Evolutionary conservation across 805 yeast species (phyloP).

Genomic region (Suhomyces sp.): DNA sequence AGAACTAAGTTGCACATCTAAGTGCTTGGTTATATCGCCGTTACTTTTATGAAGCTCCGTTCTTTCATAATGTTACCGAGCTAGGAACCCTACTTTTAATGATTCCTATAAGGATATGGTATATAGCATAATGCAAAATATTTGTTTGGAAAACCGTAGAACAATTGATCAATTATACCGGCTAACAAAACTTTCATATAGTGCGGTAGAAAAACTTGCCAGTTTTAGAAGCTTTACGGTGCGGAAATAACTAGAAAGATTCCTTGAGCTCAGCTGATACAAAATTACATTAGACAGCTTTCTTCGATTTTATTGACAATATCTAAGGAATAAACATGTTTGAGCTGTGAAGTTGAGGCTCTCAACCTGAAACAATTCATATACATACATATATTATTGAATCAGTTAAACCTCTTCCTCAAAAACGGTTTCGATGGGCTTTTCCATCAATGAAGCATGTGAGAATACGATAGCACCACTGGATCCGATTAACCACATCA

Average conservation of each 20-base stretch:
- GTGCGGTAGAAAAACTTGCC: not conserved
- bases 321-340: not conserved
- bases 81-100: conserved; percentile 3
- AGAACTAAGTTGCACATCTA: conserved; percentile 98
- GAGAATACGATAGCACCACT: conserved; percentile 73
- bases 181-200: too few species aligned
- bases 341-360: not conserved
- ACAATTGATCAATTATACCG: too few species aligned
- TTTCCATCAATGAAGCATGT: conserved; percentile 90
- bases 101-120: conserved; percentile 2
- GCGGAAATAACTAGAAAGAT: too few species aligned
- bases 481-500: conserved; percentile 90
- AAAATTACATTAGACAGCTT: not conserved
- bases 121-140: conserved; percentile 11
- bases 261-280: too few species aligned
- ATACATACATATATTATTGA: not conserved
- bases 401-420: conserved; percentile 61
- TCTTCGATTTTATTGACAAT: not conserved
- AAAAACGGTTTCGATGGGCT: conserved; percentile 92
- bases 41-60: conserved; percentile 7
- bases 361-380: not conserved
- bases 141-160: conserved; percentile 2
- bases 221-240: too few species aligned
- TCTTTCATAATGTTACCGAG: conserved; percentile 5
- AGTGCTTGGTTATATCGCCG: conserved; percentile 23